phyloP scores from a whole-genome alignment of 139 green algal genomes.

The Micromonas pusilla region DNA sequence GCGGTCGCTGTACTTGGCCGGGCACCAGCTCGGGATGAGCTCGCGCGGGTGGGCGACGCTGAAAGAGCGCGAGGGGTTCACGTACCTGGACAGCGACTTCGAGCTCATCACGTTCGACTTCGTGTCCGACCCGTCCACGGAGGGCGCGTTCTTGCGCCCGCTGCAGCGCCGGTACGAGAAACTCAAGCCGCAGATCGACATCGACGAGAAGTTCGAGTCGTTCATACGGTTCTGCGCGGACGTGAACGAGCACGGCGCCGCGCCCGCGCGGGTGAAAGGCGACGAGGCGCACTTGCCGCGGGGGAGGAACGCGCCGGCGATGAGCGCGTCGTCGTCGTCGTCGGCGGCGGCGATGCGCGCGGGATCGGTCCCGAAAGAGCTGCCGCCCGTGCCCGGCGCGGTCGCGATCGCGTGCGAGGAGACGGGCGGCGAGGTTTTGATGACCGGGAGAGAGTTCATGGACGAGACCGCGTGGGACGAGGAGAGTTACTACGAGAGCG shows the following conservation, averaged over 20 bases:
- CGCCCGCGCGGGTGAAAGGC: neutral
- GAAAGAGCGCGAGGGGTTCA: slow-evolving; percentile 37
- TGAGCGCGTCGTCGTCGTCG: neutral
- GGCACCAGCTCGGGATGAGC: slow-evolving; percentile 55
- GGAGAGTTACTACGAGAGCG: too few relatives aligned
- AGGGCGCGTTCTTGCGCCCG: slow-evolving; percentile 35
- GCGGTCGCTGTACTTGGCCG: slow-evolving; percentile 54
- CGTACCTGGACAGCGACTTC: slow-evolving; percentile 55
- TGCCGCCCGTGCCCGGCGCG: too few relatives aligned
- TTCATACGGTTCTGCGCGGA: slow-evolving; percentile 11
- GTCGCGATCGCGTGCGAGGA: too few relatives aligned
- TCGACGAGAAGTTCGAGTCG: slow-evolving; percentile 3
- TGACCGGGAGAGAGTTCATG: too few relatives aligned
- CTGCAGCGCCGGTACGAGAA: slow-evolving; percentile 17
- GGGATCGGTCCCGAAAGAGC: too few relatives aligned
- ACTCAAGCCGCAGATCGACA: slow-evolving; percentile 10
- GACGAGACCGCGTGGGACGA: too few relatives aligned
- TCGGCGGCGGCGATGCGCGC: too few relatives aligned
- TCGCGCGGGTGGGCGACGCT: slow-evolving; percentile 57
- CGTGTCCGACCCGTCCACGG: slow-evolving; percentile 55
- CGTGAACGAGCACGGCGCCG: neutral
- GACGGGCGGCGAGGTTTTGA: too few relatives aligned
- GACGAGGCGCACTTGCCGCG: neutral
- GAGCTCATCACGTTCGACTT: slow-evolving; percentile 72
- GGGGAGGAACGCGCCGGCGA: neutral